Base-by-base conservation (phyloP, 139 green algal genomes). In the Chlorella sp. region DNA sequence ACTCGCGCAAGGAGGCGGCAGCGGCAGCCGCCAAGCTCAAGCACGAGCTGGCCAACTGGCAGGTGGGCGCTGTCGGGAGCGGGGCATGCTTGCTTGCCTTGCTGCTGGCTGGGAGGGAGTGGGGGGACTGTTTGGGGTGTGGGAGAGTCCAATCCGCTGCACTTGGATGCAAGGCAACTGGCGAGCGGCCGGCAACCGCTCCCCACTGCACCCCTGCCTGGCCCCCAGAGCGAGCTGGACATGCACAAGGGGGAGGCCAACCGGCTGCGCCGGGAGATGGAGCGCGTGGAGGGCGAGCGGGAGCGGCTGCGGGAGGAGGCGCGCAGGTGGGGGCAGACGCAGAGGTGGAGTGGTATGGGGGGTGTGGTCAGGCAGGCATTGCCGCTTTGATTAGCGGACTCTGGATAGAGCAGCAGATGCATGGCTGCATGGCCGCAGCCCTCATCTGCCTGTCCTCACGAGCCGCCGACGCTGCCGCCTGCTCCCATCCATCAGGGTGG, bases 241-340 rank as follows among this genome's bases (percentile, higher is more conserved):
- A 70, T 82, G 44, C 87, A 92, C 76, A 92, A 91, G 73, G 84
- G 88, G 28, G 92, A 95, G 87, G 84, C 86, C 20, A 83, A 82
- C 2, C 86, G 90, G 24, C 81, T 95, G 76, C 78, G 81, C 64
- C 83, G 93, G 32, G 94, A 97, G 82, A 48, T 96, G 20, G 91
- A 96, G n/a, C 90, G 93, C 0, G 40, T 95, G 60, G 90, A 93
- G 51, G 85, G 90, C 58, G 93, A 97, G 85, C 88, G 93, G 2
- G 91, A 94, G 75, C 78, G 89, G 1, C 91, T 93, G 11, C 80
- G 91, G 0, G 92, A 98, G 40, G 91, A 96, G 14, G 87, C 82
- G 19, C 51, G 82, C 26, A 89, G 87, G 90, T 91, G 86, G 69
- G 80, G 9, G 8, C 11, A 11, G 46, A 11, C 11, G 46, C n/a